Evolutionary conservation across 495 filamentous ascomycete genomes (phyloP).

Genomic region (Xylaria acuta): DNA sequence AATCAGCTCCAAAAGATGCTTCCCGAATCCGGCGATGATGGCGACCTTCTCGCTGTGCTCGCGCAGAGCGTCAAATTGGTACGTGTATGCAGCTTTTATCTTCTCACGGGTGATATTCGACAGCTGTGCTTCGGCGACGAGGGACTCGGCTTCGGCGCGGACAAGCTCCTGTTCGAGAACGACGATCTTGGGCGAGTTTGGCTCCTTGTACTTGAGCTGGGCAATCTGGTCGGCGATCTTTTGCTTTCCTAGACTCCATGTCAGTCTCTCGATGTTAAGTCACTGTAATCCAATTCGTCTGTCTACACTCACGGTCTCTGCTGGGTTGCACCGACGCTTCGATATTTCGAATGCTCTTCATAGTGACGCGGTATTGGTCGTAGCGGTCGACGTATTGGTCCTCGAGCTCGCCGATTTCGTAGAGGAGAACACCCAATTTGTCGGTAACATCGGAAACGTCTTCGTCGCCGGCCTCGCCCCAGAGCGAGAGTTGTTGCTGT

Average conservation of each 20-base stretch:
- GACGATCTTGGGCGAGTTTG: slow-evolving; percentile 94
- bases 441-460: slow-evolving; percentile 99
- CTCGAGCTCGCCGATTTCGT: slow-evolving; percentile 98
- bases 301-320: slow-evolving; percentile 78
- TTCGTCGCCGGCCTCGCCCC: slow-evolving; percentile 95
- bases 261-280: slow-evolving; percentile 2
- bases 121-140: slow-evolving; percentile 96
- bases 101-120: slow-evolving; percentile 99
- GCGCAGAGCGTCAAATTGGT: slow-evolving; percentile 96
- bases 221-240: slow-evolving; percentile 99
- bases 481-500: slow-evolving; percentile 98
- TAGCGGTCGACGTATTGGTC: slow-evolving; percentile 98
- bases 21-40: slow-evolving; percentile 96
- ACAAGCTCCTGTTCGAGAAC: slow-evolving; percentile 98
- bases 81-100: slow-evolving; percentile 96
- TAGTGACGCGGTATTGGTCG: slow-evolving; percentile 98
- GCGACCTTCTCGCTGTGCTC: slow-evolving; percentile 99
- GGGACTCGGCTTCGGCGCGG: slow-evolving; percentile 95
- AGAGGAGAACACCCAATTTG: slow-evolving; percentile 96
- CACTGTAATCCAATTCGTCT: not conserved
- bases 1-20: slow-evolving; percentile 92
- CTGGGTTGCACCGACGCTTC: slow-evolving; percentile 98
- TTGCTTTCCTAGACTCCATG: slow-evolving; percentile 76
- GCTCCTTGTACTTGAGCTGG: slow-evolving; percentile 99
- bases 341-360: slow-evolving; percentile 99